Conservation (phyloP, 768 basidiomycete genomes). For the Tulasnella sp. region DNA sequence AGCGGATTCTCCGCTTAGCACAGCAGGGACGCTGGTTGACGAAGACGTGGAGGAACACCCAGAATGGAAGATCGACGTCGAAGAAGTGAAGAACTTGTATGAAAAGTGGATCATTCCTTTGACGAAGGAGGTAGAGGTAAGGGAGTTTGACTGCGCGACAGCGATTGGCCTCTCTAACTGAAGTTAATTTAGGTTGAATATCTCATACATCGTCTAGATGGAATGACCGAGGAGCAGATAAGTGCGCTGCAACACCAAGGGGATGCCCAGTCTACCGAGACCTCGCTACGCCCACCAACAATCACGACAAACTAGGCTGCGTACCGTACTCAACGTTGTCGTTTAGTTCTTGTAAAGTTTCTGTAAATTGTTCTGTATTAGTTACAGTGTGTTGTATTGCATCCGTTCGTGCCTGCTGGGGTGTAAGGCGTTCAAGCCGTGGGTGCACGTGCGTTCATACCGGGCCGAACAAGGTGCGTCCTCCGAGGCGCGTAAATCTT, state of each 20-base stretch:
- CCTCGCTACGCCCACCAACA: neutral
- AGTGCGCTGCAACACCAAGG: constrained; percentile 42
- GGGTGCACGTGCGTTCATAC: neutral
- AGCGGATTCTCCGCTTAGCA: constrained; percentile 26
- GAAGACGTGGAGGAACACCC: constrained; percentile 23
- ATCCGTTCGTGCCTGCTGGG: neutral
- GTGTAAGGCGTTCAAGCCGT: neutral
- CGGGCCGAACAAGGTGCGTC: neutral
- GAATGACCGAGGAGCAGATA: constrained; percentile 71
- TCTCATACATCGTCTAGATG: constrained; percentile 81
- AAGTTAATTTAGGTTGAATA: constrained; percentile 70
- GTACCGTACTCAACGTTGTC: neutral
- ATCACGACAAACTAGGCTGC: neutral
- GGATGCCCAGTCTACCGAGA: neutral
- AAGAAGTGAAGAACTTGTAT: constrained; percentile 88
- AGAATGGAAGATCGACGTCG: constrained; percentile 74
- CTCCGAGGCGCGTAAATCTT: neutral
- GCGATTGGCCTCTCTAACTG: neutral
- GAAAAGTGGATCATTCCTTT: constrained; percentile 93
- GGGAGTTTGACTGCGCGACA: constrained; percentile 18
- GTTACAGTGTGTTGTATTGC: neutral
- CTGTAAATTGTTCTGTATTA: neutral
- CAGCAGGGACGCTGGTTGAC: constrained; percentile 24
- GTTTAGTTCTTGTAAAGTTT: neutral
- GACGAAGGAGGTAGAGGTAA: constrained; percentile 96